Evolutionary conservation across 768 basidiomycete species (phyloP).

Genomic region (Xerocomellus intermedius): DNA sequence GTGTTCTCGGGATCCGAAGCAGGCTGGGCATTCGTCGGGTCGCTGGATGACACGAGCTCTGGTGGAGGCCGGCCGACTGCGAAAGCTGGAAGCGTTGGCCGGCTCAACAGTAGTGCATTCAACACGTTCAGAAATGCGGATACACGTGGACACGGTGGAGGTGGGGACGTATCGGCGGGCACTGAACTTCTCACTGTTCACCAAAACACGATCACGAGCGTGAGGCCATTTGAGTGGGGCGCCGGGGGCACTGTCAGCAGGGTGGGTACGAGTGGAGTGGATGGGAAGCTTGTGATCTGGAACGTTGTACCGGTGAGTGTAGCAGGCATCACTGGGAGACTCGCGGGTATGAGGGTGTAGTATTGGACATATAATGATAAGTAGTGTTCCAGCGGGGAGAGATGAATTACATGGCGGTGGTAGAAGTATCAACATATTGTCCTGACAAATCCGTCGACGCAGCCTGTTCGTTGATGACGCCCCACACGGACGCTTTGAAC

Average conservation of each 20-base stretch:
- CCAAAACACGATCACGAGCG: slow-evolving; percentile 97
- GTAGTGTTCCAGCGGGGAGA: not conserved
- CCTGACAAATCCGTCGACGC: slow-evolving; percentile 16
- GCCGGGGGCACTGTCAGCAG: slow-evolving; percentile 56
- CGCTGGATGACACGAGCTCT: slow-evolving; percentile 75
- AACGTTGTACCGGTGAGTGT: slow-evolving; percentile 58
- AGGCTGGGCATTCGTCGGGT: slow-evolving; percentile 80
- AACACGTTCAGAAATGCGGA: slow-evolving; percentile 93
- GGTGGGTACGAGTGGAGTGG: slow-evolving; percentile 91
- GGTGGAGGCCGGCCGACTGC: slow-evolving; percentile 40
- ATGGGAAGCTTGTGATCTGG: slow-evolving; percentile 94
- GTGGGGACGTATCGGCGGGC: slow-evolving; percentile 41
- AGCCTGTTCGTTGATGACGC: slow-evolving; percentile 81
- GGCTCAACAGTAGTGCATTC: slow-evolving; percentile 92
- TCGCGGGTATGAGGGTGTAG: slow-evolving; percentile 49
- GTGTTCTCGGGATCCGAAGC: slow-evolving; percentile 72
- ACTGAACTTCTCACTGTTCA: slow-evolving; percentile 88
- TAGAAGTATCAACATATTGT: slow-evolving; percentile 17
- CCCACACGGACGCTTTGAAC: slow-evolving; percentile 98
- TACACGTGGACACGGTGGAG: slow-evolving; percentile 51
- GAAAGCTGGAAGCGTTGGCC: slow-evolving; percentile 51
- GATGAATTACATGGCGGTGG: slow-evolving; percentile 12
- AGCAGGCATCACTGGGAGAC: slow-evolving; percentile 41
- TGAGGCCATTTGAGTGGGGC: slow-evolving; percentile 67
- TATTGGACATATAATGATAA: not conserved